Evolutionary conservation across 345 rosid genomes (phyloP).

Genomic region (Lenwebbia sp.): DNA sequence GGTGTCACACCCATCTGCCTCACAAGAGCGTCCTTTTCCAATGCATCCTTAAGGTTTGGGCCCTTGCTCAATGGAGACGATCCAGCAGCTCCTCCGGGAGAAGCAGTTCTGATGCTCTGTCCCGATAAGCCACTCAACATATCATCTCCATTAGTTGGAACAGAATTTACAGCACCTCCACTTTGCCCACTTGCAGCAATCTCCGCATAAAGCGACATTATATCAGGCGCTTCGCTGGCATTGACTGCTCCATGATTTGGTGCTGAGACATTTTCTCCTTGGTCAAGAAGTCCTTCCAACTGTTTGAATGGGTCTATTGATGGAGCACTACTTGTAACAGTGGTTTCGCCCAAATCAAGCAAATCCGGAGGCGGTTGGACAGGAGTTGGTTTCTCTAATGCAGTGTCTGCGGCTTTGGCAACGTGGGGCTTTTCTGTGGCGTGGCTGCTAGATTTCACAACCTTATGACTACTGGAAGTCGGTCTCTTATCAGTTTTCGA

Average conservation of each 20-base stretch:
- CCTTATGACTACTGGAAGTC: conserved; percentile 38
- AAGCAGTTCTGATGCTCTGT: neutral
- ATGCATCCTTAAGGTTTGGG: conserved; percentile 53
- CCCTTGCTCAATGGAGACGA: conserved; percentile 40
- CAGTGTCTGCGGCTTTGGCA: conserved; percentile 6
- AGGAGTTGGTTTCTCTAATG: conserved; percentile 23
- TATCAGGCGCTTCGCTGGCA: conserved; percentile 19
- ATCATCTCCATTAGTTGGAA: conserved; percentile 7
- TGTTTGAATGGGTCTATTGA: conserved; percentile 71
- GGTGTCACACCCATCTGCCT: conserved; percentile 96
- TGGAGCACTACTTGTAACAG: conserved; percentile 19
- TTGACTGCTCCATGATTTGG: conserved; percentile 4
- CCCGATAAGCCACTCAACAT: conserved; percentile 17
- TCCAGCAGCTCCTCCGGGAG: conserved; percentile 6
- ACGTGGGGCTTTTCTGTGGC: conserved; percentile 16
- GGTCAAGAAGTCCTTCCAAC: conserved; percentile 74
- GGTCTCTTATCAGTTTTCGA: conserved; percentile 53
- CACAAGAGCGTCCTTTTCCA: conserved; percentile 80
- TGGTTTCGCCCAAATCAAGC: conserved; percentile 79
- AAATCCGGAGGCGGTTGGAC: conserved; percentile 74
- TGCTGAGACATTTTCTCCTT: conserved; percentile 12
- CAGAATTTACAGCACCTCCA: conserved; percentile 1
- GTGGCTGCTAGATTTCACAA: conserved; percentile 33
- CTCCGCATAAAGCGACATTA: conserved; percentile 44
- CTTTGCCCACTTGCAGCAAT: conserved; percentile 16